A percentile compares a stretch with the other conserved stretches of the same genome.
These are phyloP conservation scores for Xylona heveae DNA, from an alignment of 495 filamentous ascomycete species.

Conservation along the genomic window DNA sequence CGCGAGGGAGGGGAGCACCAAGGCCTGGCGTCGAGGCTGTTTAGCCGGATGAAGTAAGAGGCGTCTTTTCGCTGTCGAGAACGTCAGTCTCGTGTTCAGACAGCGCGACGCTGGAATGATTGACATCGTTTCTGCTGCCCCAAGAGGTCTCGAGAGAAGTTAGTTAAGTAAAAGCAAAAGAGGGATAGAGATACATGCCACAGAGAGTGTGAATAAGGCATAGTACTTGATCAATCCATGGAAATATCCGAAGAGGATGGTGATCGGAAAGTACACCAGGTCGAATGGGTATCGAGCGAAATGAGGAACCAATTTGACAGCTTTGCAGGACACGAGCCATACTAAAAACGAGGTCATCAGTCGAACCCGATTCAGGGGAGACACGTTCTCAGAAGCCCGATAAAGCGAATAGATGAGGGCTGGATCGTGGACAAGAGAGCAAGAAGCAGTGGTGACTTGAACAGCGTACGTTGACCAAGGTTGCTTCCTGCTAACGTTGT, in stretches of 20 bases:
- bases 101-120: no score
- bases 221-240: conserved; percentile 42
- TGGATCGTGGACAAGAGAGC: conserved; percentile 32
- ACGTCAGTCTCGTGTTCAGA: no score
- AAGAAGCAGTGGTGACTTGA: conserved; percentile 33
- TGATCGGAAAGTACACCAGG: conserved; percentile 28
- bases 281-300: conserved; percentile 34
- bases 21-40: no score
- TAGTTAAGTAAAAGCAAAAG: no score
- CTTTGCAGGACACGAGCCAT: conserved; percentile 30
- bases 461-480: conserved; percentile 43
- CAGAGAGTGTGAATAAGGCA: conserved; percentile 29
- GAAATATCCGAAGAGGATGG: conserved; percentile 35
- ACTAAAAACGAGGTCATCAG: conserved; percentile 10
- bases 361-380: conserved; percentile 12
- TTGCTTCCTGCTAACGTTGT: conserved; percentile 18
- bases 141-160: no score
- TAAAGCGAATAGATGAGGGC: conserved; percentile 18
- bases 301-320: conserved; percentile 37
- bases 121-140: no score
- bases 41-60: no score
- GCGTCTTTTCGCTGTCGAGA: no score
- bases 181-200: conserved; percentile 1
- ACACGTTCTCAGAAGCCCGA: neutral
- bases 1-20: no score